Evolutionary conservation across 2,329 filamentous ascomycete species (phyloP).

Genomic region (Aspergillus aculeatus): DNA sequence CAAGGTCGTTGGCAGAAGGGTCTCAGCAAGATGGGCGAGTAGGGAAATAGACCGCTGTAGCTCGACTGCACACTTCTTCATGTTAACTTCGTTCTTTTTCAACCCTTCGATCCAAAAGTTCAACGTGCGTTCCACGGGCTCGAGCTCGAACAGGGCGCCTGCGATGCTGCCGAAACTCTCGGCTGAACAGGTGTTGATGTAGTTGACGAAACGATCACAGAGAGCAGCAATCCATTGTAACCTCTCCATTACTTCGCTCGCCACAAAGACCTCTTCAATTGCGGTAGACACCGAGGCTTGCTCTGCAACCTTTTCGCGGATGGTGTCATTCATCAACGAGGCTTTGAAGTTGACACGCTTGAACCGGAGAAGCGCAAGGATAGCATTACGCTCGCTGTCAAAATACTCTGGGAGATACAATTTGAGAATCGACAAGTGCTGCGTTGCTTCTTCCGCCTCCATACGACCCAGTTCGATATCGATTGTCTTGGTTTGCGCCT

Average conservation of each 20-base stretch:
- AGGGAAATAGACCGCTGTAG: conserved; percentile 81
- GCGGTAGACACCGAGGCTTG: conserved; percentile 64
- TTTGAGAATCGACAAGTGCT: conserved; percentile 86
- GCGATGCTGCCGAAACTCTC: conserved; percentile 77
- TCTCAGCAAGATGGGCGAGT: conserved; percentile 80
- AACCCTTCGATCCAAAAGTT: conserved; percentile 86
- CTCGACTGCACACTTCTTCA: conserved; percentile 76
- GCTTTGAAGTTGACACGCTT: conserved; percentile 88
- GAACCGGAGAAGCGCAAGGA: conserved; percentile 85
- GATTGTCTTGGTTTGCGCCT: conserved; percentile 91
- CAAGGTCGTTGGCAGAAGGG: conserved; percentile 69
- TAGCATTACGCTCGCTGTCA: conserved; percentile 75
- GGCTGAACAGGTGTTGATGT: conserved; percentile 74
- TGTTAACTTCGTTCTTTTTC: conserved; percentile 79
- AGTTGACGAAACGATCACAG: conserved; percentile 79
- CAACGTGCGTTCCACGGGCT: conserved; percentile 84
- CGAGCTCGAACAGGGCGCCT: conserved; percentile 78
- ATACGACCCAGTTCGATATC: conserved; percentile 83
- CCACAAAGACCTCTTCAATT: conserved; percentile 73
- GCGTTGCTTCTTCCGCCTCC: conserved; percentile 82
- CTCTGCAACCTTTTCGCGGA: conserved; percentile 73
- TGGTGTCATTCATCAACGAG: conserved; percentile 70
- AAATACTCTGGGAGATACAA: conserved; percentile 85
- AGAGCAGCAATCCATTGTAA: conserved; percentile 79
- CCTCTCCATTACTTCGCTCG: conserved; percentile 80